Evolutionary conservation across 129 eudicot genomes (phyloP).

Genomic region (Dittrichia graveolens): DNA sequence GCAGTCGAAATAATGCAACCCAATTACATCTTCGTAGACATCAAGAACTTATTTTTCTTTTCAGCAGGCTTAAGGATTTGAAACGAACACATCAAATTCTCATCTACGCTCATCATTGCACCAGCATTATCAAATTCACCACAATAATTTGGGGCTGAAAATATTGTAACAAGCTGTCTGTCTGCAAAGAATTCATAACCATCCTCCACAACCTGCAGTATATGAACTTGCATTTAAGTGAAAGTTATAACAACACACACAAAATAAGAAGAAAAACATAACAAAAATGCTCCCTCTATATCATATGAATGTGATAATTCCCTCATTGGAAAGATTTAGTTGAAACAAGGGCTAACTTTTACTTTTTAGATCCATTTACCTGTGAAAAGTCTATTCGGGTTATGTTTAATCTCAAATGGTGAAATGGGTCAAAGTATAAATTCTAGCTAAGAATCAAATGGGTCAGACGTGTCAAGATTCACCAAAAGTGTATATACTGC

Average conservation of each 20-base stretch:
- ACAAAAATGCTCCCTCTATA: background rate
- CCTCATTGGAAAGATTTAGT: background rate
- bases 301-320: background rate
- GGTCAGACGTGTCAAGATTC: no score
- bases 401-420: background rate
- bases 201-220: constrained; percentile 84
- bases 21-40: constrained; percentile 71
- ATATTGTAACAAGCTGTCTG: constrained; percentile 81
- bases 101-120: constrained; percentile 89
- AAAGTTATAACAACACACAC: background rate
- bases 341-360: background rate
- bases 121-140: constrained; percentile 95
- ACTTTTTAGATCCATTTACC: background rate
- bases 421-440: background rate
- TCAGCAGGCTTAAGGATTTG: constrained; percentile 93
- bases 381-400: background rate
- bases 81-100: constrained; percentile 80
- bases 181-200: constrained; percentile 91
- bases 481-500: no score
- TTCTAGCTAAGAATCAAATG: background rate
- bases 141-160: constrained; percentile 87
- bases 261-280: background rate
- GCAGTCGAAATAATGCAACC: constrained; percentile 2
- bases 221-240: constrained; percentile 11
- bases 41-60: constrained; percentile 69